A percentile compares a stretch with the other conserved stretches of the same genome.
Evolutionary conservation across 495 filamentous ascomycete genomes (phyloP).

Genomic region (Aspergillus conjunctus): DNA sequence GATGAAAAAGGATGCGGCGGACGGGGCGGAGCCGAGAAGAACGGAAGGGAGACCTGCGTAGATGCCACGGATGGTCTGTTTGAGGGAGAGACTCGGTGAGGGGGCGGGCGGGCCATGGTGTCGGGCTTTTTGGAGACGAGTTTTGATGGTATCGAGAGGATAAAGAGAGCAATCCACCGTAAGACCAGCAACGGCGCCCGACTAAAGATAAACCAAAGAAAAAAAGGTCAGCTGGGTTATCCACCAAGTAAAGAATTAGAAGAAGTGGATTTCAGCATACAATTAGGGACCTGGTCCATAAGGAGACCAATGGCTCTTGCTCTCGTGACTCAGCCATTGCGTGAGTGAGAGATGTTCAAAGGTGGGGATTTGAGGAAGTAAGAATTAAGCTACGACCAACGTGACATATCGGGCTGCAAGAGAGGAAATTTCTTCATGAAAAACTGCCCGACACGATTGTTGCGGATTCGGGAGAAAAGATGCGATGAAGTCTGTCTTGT

Average conservation of each 20-base stretch:
- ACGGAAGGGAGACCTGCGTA: constrained; percentile 69
- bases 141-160: constrained; percentile 91
- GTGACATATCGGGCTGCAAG: background rate
- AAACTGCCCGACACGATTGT: background rate
- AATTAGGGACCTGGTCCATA: constrained; percentile 50
- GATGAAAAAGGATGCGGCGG: constrained; percentile 97
- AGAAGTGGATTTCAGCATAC: constrained; percentile 29
- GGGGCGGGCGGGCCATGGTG: constrained; percentile 73
- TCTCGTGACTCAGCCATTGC: constrained; percentile 39
- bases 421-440: background rate
- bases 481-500: background rate
- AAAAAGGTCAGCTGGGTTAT: background rate
- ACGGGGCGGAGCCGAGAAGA: constrained; percentile 81
- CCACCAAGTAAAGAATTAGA: background rate
- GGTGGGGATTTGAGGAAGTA: background rate
- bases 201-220: constrained; percentile 48
- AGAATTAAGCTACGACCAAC: background rate
- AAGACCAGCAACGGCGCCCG: constrained; percentile 80
- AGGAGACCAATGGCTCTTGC: constrained; percentile 41
- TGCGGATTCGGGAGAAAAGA: background rate
- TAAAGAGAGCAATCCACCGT: constrained; percentile 90
- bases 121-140: constrained; percentile 82
- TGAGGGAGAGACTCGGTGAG: constrained; percentile 37
- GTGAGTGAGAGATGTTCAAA: background rate
- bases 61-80: constrained; percentile 67